Conservation (phyloP, 2,329 filamentous ascomycete genomes). For the Xylaria sp. region DNA sequence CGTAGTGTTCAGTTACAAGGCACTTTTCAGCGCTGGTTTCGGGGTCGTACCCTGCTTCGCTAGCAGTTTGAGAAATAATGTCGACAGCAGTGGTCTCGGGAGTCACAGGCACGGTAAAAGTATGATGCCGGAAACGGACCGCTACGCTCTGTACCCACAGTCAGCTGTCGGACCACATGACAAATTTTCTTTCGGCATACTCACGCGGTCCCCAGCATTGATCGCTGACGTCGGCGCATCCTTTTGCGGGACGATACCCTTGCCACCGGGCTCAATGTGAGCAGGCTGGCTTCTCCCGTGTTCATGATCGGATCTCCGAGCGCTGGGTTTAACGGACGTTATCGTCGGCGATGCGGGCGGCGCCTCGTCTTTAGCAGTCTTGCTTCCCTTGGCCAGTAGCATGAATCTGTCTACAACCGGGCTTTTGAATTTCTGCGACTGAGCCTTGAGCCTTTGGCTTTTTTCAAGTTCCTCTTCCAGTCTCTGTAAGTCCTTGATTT, state of each 20-base stretch:
- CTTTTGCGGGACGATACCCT: slow-evolving; percentile 56
- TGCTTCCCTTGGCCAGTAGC: slow-evolving; percentile 51
- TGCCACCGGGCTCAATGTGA: slow-evolving; percentile 52
- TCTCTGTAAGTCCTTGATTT: slow-evolving; percentile 54
- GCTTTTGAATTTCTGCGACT: slow-evolving; percentile 43
- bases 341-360: slow-evolving; percentile 42
- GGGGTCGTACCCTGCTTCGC: slow-evolving; percentile 61
- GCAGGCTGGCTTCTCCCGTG: slow-evolving; percentile 34
- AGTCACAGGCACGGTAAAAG: slow-evolving; percentile 73
- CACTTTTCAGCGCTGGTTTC: slow-evolving; percentile 68
- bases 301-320: slow-evolving; percentile 28
- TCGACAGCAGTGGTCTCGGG: slow-evolving; percentile 77
- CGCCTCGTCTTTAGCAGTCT: slow-evolving; percentile 46
- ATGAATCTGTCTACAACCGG: slow-evolving; percentile 56
- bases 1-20: slow-evolving; percentile 79
- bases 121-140: slow-evolving; percentile 73
- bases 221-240: slow-evolving; percentile 83
- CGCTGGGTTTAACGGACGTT: slow-evolving; percentile 42
- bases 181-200: slow-evolving; percentile 41
- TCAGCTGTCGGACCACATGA: slow-evolving; percentile 36
- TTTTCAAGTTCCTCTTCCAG: slow-evolving; percentile 51
- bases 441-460: slow-evolving; percentile 38
- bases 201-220: slow-evolving; percentile 78
- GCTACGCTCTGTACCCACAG: slow-evolving; percentile 62
- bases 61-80: slow-evolving; percentile 70